Conservation (phyloP, 257 asterid genomes). For the Solanum pimpinellifolium region DNA sequence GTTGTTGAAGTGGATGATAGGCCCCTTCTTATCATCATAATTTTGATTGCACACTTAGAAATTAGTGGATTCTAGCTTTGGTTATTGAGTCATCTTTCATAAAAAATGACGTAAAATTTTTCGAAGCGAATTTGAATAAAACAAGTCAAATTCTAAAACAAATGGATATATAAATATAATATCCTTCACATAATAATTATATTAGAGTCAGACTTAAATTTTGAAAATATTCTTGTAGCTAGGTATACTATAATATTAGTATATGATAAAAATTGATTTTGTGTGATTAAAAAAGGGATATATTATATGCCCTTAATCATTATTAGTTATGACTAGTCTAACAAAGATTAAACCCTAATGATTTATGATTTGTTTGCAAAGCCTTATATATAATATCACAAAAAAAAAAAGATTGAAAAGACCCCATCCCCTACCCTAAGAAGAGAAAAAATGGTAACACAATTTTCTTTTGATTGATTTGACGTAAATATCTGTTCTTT, state of each 20-base stretch:
- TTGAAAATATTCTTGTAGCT: not conserved
- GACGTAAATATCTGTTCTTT: not conserved
- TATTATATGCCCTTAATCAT: not conserved
- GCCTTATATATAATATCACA: too few species aligned
- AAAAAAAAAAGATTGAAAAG: not conserved
- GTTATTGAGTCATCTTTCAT: not conserved
- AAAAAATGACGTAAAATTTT: not conserved
- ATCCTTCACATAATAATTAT: too few species aligned
- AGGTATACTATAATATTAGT: not conserved
- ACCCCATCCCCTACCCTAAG: not conserved
- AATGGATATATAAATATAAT: not conserved
- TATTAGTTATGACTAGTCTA: not conserved
- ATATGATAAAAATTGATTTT: not conserved
- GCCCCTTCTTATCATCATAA: constrained; percentile 26
- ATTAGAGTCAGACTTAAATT: too few species aligned
- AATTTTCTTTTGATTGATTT: not conserved
- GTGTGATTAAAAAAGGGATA: not conserved
- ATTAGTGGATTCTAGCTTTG: not conserved
- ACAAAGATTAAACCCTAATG: not conserved
- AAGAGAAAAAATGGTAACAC: not conserved
- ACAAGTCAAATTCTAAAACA: not conserved
- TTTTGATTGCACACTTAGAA: constrained; percentile 34
- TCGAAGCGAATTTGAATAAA: not conserved
- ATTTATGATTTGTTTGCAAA: not conserved
- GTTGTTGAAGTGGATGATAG: constrained; percentile 4